phyloP scores from a whole-genome alignment of 73 alveolate species.

The Paramecium sexaurelia region DNA sequence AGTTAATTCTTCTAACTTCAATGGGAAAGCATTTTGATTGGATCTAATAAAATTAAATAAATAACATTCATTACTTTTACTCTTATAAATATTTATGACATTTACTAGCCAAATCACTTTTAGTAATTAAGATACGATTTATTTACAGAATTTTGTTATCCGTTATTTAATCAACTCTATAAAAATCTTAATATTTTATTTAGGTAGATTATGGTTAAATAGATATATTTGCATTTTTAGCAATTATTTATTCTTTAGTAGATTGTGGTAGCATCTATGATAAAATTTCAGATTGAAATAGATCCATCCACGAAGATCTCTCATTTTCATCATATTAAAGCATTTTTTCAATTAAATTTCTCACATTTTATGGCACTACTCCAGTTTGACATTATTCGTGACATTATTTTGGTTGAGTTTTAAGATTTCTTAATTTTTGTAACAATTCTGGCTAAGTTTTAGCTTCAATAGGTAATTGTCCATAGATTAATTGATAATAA shows the following conservation, averaged over 20 bases:
- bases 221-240: neutral
- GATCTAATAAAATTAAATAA: neutral
- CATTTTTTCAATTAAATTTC: neutral
- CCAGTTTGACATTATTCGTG: neutral
- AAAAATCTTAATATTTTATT: neutral
- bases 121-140: neutral
- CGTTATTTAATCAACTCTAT: neutral
- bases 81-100: neutral
- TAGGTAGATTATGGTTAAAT: neutral
- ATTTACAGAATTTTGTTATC: neutral
- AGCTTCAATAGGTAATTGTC: conserved; percentile 80
- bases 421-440: conserved; percentile 4
- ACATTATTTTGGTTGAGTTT: neutral
- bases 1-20: neutral
- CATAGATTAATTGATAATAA: conserved; percentile 83
- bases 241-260: neutral
- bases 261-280: neutral
- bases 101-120: neutral
- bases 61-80: neutral
- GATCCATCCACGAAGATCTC: neutral
- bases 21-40: neutral
- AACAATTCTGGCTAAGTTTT: conserved; percentile 21
- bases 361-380: conserved; percentile 16
- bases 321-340: neutral
- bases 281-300: neutral